These are phyloP conservation scores for Paracoccidioides brasiliensis DNA, from an alignment of 2,329 filamentous ascomycete genomes.

Conservation along the genomic window DNA sequence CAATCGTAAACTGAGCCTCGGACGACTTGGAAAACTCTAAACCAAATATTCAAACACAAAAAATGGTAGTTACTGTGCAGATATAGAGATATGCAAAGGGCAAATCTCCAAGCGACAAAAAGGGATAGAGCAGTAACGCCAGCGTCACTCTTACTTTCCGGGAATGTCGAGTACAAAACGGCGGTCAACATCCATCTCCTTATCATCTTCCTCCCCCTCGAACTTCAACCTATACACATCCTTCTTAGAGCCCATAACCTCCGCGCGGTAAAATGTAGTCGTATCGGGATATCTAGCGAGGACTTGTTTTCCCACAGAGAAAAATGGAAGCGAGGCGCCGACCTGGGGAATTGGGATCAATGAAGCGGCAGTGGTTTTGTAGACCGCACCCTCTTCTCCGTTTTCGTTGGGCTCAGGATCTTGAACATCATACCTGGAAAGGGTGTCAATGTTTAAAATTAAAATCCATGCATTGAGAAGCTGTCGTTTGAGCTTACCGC, in stretches of 20 bases:
- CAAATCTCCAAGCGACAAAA: background rate
- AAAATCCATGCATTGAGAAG: background rate
- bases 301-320: constrained; percentile 53
- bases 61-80: background rate
- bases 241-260: constrained; percentile 57
- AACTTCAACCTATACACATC: constrained; percentile 50
- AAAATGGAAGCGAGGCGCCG: constrained; percentile 48
- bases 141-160: constrained; percentile 23
- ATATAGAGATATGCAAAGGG: background rate
- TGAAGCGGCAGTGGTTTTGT: constrained; percentile 57
- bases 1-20: background rate
- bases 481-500: constrained; percentile 31
- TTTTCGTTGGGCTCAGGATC: constrained; percentile 64
- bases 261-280: constrained; percentile 73
- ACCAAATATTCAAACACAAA: too few relatives aligned
- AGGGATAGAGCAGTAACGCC: background rate
- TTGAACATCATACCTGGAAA: constrained; percentile 57
- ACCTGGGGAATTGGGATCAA: constrained; percentile 62
- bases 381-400: constrained; percentile 47
- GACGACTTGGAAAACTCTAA: too few relatives aligned
- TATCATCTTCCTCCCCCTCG: constrained; percentile 64
- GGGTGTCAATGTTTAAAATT: background rate
- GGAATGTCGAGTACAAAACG: constrained; percentile 66
- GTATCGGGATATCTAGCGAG: constrained; percentile 71
- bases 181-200: constrained; percentile 61